Evolutionary conservation across 2,329 filamentous ascomycete species (phyloP), one percentile per base, ranked within the genome.

Genomic region (Colletotrichum sp.): DNA sequence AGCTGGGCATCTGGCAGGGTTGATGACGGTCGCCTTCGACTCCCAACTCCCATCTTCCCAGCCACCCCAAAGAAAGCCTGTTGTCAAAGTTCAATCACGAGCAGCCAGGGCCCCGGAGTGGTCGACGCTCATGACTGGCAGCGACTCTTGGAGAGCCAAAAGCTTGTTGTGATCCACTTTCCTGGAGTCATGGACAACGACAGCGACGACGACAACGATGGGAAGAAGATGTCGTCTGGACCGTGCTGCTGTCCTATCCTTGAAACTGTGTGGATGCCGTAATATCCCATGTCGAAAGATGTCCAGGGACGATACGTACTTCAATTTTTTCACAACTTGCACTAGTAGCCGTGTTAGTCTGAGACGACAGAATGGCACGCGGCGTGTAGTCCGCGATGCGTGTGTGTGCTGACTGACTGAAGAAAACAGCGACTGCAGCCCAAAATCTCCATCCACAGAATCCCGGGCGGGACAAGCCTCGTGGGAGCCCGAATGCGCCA

Each of bases 161-260:
- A 77, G 76, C 76, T 77, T 77, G 74, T 77, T 77, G 74, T 70
- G 70, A 65, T 76, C 74, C 74, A 76, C 70, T 36, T 32, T 69
- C 65, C 70, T 75, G 72, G 69, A 72, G 71, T 73, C 34, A 61
- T 63, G 55, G 55, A 73, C 22, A 52, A 62, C 32, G 65, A 59
- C 22, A 59, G 25, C 25, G 25, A 59, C 27, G 25, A 59, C 27
- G 44, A 59, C 27, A 59, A 69, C 68, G 27, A 70, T 44, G 55
- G 27, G 39, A 68, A 63, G 32, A 22, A 62, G 59, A n/a, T 25
- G 19, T 25, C 32, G 27, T 22, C 27, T 34, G 59, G 70, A 34
- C 64, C 74, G 74, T 76, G 59, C 71, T 61, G 27, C 13, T 65
- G 39, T 59, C 27, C 63, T 25, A 8, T 12, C 25, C n/a, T 27